Evolutionary conservation across 169 alveolate genomes (phyloP), one percentile per base, ranked within the genome.

Genomic region (Ophryocystis elektroscirrha): DNA sequence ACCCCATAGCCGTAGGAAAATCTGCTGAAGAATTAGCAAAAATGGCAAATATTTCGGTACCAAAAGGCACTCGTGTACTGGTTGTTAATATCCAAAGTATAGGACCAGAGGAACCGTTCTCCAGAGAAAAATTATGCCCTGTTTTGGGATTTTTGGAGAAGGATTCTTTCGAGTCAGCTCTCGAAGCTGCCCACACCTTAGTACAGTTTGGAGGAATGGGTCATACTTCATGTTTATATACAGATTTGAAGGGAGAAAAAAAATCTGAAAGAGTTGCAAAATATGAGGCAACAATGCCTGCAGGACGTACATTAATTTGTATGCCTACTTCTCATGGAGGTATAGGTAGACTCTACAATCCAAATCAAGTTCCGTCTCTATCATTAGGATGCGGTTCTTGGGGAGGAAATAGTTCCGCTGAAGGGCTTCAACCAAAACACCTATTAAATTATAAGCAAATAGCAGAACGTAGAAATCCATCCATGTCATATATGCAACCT

Each of bases 321-420:
- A 59, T 59, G 67, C 67, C 67, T 5, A 48, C 67, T 12, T 44
- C 60, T 29, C 67, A 59, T 7, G 67, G 67, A 18, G 67, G 64
- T 23, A 59, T 59, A 56, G 67, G 67, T 15, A 63, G 53, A 27
- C 45, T 59, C 58, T 59, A 43, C 37, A 59, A 59, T 25, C 53
- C 53, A 41, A 53, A 63, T 18, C 59, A 37, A 18, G 42, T 39
- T 18, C 67, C 67, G 6, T 59, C 67, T 9, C 42, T 59, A 45
- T 43, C 67, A 22, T 36, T 59, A 0, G 67, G 67, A 38, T 59
- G 67, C 26, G 67, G 67, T 5, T 59, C 67, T 5, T 59, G 67
- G 67, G 67, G 67, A 9, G 54, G 41, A 7, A 59, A 57, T 20
- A 38, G 64, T 16, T 43, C 62, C 3, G 52, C 67, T 3, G 67